Evolutionary conservation across 2,329 filamentous ascomycete species (phyloP), one percentile per base, ranked within the genome.

Genomic region (Beauveria rudraprayagi): DNA sequence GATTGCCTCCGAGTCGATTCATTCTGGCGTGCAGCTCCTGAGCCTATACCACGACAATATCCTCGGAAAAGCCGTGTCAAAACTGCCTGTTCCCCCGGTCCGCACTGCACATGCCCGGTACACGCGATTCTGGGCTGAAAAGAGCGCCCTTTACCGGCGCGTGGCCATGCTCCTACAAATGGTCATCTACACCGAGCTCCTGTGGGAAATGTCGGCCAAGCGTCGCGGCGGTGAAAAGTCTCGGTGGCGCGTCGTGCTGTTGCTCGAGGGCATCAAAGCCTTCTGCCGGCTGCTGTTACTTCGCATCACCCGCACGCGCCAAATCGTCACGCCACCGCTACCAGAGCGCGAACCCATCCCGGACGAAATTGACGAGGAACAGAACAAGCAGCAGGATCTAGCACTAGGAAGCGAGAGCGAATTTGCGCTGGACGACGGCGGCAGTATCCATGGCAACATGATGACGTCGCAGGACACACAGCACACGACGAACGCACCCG

Each of bases 171-270:
- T 92, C 5, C 78, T 99, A 54, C 91, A 96, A 71, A 89, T 96
- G 76, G 89, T 97, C 28, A 90, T 94, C 67, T 97, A 97, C 71
- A 96, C 92, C 0, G 91, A 99, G 76, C 79, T 99, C 34, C 77
- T 99, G n/a, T 94, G 93, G 83, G 94, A 99, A 73, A 99, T 99
- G 94, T 85, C 89, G 30, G 92, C 92, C 30, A 95, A 96, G 75
- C 83, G 93, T 54, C 87, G 87, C 64, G 90, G 91, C 19, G 92
- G 89, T 50, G 83, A 95, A 73, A 86, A 83, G 69, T 76, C 88
- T 28, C 85, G 92, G 34, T 99, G 94, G 94, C 86, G 90, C 56
- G 85, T 95, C 0, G 85, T 97, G 6, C 86, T 97, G 11, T 71
- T 95, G 3, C 79, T 99, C 24, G 94, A 99, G 75, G 82, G 85